These are phyloP conservation scores for Paecilomyces sp. DNA, from an alignment of 2,329 filamentous ascomycete species.

Conservation along the genomic window DNA sequence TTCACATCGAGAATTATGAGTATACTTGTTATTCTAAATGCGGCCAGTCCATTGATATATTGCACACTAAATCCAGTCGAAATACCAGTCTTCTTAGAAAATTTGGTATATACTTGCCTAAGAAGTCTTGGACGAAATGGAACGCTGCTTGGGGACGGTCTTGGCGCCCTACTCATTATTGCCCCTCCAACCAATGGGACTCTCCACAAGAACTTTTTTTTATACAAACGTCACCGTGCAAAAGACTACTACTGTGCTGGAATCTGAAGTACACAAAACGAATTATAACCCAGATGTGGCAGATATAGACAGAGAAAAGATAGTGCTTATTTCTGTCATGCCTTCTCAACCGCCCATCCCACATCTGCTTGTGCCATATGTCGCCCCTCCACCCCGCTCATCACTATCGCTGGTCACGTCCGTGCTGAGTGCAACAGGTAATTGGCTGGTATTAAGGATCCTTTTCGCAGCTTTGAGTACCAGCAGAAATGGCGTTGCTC, in stretches of 20 bases:
- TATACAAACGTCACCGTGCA: neutral
- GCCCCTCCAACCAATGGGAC: neutral
- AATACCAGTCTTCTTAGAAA: too few species aligned
- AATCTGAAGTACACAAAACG: neutral
- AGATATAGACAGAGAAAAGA: neutral
- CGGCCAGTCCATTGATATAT: too few species aligned
- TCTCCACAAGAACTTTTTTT: neutral
- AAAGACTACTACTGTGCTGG: neutral
- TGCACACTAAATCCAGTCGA: too few species aligned
- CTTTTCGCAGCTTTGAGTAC: conserved; percentile 40
- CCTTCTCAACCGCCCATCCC: conserved; percentile 34
- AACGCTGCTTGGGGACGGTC: neutral
- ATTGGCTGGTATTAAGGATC: conserved; percentile 51
- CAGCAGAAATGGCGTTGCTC: conserved; percentile 5
- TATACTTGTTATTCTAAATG: too few species aligned
- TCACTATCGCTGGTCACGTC: conserved; percentile 38
- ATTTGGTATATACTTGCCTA: too few species aligned
- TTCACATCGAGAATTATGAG: too few species aligned
- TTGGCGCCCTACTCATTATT: neutral
- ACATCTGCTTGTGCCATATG: conserved; percentile 30
- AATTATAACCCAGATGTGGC: neutral
- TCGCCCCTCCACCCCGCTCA: conserved; percentile 24
- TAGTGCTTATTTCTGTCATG: conserved; percentile 16
- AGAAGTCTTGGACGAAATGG: too few species aligned
- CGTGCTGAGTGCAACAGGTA: conserved; percentile 42